Evolutionary conservation across 768 basidiomycete species (phyloP).

Genomic region (Serendipita sp.): DNA sequence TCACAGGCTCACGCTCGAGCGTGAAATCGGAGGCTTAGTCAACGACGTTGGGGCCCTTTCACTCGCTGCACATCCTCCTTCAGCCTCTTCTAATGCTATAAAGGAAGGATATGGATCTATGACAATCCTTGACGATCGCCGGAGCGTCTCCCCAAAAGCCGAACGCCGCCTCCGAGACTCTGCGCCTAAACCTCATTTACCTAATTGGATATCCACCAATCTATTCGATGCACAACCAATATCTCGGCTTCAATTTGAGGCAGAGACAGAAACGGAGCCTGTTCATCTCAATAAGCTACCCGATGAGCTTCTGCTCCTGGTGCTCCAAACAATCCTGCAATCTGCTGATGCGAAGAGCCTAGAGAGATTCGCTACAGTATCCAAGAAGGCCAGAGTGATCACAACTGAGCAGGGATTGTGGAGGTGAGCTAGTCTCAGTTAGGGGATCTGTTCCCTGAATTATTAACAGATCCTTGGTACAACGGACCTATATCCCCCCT

Average conservation of each 20-base stretch:
- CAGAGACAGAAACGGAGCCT: slow-evolving; percentile 48
- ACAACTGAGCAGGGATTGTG: slow-evolving; percentile 56
- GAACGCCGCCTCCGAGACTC: neutral
- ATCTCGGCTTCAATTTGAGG: slow-evolving; percentile 31
- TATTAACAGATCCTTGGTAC: slow-evolving; percentile 41
- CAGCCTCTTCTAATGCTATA: neutral
- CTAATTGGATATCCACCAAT: neutral
- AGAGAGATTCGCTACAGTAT: slow-evolving; percentile 62
- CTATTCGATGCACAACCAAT: neutral
- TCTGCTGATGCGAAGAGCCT: slow-evolving; percentile 38
- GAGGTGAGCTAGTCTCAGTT: slow-evolving; percentile 33
- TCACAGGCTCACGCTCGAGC: slow-evolving; percentile 20
- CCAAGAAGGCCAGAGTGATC: slow-evolving; percentile 57
- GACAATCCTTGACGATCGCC: neutral
- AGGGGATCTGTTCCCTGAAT: neutral
- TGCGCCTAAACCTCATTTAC: neutral
- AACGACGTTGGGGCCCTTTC: neutral
- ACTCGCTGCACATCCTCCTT: neutral
- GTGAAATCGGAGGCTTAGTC: neutral
- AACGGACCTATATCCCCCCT: slow-evolving; percentile 53
- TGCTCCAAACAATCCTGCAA: slow-evolving; percentile 38
- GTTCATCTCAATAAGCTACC: slow-evolving; percentile 47
- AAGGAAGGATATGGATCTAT: too few relatives aligned
- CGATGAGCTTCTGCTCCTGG: slow-evolving; percentile 54
- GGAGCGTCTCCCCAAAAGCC: neutral